Base-by-base conservation (phyloP, 116 monocot genomes). In the Thalassia testudinum region DNA sequence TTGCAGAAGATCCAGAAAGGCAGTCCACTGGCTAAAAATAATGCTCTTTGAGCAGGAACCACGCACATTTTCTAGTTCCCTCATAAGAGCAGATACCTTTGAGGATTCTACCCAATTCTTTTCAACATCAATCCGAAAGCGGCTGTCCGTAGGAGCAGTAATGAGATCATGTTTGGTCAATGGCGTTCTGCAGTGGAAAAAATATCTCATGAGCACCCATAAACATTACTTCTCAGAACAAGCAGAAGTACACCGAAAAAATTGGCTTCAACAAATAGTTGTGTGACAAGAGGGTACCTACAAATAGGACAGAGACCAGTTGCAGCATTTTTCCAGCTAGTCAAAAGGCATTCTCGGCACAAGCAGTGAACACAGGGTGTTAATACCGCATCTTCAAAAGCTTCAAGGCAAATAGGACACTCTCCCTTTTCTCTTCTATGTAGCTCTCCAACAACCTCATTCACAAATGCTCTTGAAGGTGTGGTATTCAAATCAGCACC, bases 21-120 rank as follows among this genome's bases (percentile, higher is more conserved):
- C 83, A 73, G 92, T 92, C 92, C 92, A 95, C 53, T 95, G 95
- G 71, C 88, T 95, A 59, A 95, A 95, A 19, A 95, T 57, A 30
- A 95, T 95, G 59, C 88, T 88, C 66, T 95, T 95, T 17, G 81
- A 88, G 28, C 84, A 78, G 21, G 67, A 67, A 54, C 21, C 50
- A 5, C 73, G 65, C 61, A 84, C 67, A 19, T 63, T 68, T 66
- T 85, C 81, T 21, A 95, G 66, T 59, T 88, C 88, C 20, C 68
- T 68, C 18, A 95, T 59, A 42, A 95, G 88, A 37, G 65, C 58
- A 30, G 95, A 81, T 28, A 95, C 74, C 63, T 95, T 95, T 52
- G 84, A 81, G 8, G 95, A 95, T 53, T 84, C 88, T 17, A 88
- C 69, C 95, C 95, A 95, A 26, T 95, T 95, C 37, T 84, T 87